Conservation (phyloP, 1,139 yeast genomes). For the Suhomyces taliae region DNA sequence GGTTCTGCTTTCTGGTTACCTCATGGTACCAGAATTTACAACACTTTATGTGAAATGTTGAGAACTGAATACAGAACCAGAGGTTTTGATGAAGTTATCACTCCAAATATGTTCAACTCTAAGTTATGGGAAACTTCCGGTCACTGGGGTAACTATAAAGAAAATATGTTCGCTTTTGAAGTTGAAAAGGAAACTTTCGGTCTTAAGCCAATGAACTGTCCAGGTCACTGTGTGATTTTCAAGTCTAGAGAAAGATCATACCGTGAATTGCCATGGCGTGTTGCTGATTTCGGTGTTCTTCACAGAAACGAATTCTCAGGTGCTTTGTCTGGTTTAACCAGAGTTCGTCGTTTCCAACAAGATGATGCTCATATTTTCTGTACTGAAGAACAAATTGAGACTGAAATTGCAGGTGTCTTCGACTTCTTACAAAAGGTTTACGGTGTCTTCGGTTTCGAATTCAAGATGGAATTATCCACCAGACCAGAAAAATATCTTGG, state of each 20-base stretch:
- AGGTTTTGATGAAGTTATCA: constrained; percentile 96
- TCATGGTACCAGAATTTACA: constrained; percentile 95
- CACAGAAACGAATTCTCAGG: constrained; percentile 97
- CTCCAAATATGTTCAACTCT: constrained; percentile 96
- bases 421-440: constrained; percentile 79
- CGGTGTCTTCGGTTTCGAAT: constrained; percentile 83
- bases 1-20: constrained; percentile 98
- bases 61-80: constrained; percentile 83
- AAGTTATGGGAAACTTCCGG: constrained; percentile 98
- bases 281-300: constrained; percentile 92
- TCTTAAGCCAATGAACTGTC: constrained; percentile 98
- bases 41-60: constrained; percentile 73
- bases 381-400: constrained; percentile 80
- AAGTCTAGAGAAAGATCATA: constrained; percentile 86
- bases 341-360: constrained; percentile 98
- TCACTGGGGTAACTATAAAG: constrained; percentile 96
- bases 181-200: constrained; percentile 90
- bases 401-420: constrained; percentile 76
- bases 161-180: constrained; percentile 94
- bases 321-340: constrained; percentile 77
- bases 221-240: constrained; percentile 93
- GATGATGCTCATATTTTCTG: constrained; percentile 99
- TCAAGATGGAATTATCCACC: constrained; percentile 87
- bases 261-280: constrained; percentile 94
- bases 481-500: constrained; percentile 94